Evolutionary conservation across 305 asterid species (phyloP).

Genomic region (Solanum chacoense): DNA sequence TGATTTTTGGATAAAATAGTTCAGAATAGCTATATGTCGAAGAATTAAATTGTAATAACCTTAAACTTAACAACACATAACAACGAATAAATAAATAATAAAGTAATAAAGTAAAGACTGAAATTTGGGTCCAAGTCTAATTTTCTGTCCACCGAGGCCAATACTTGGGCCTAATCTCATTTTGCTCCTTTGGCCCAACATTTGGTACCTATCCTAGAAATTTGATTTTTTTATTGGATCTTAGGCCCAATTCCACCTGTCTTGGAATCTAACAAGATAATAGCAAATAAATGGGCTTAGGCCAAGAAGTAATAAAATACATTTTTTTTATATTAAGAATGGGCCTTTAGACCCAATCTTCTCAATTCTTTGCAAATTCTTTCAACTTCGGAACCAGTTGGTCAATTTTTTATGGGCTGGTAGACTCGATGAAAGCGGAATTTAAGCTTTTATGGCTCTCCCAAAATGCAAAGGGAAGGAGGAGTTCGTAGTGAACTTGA

Average conservation of each 20-base stretch:
- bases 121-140: background rate
- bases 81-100: no score
- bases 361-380: background rate
- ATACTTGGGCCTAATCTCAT: background rate
- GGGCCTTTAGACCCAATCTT: background rate
- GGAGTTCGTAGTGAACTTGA: background rate
- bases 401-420: background rate
- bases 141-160: no score
- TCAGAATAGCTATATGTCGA: background rate
- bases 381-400: rapidly evolving
- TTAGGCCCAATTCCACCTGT: background rate
- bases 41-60: background rate
- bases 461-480: background rate
- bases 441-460: background rate
- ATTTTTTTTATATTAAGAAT: no score
- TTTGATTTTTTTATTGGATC: background rate
- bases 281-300: background rate
- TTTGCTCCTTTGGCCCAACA: background rate
- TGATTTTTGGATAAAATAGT: no score
- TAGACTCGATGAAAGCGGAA: background rate
- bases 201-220: background rate
- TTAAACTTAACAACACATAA: background rate
- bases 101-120: background rate
- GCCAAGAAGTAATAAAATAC: background rate
- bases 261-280: background rate